phyloP scores from a whole-genome alignment of 805 yeast genomes.

The Nakazawaea ishiwadae region DNA sequence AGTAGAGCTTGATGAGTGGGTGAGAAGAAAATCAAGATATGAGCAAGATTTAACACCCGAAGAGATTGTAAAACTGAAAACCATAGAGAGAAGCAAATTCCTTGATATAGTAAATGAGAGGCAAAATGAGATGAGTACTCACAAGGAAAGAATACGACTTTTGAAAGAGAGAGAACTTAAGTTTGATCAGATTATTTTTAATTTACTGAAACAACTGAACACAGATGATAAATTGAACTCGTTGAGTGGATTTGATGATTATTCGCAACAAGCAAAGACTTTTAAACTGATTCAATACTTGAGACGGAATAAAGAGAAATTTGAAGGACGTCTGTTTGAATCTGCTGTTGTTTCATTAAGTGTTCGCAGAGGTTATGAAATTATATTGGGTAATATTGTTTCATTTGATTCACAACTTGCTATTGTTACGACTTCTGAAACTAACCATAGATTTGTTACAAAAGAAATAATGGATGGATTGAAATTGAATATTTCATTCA shows the following conservation, averaged over 20 bases:
- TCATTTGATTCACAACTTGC: conserved; percentile 52
- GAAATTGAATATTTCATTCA: conserved; percentile 47
- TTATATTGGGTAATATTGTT: conserved; percentile 53
- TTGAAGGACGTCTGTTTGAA: conserved; percentile 49
- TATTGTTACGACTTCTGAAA: conserved; percentile 52
- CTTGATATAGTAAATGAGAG: conserved; percentile 15
- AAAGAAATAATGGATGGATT: conserved; percentile 33
- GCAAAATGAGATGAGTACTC: conserved; percentile 10
- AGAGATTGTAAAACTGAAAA: not conserved
- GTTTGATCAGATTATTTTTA: not conserved
- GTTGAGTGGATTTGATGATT: conserved; percentile 29
- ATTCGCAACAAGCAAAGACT: conserved; percentile 26
- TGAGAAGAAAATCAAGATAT: conserved; percentile 21
- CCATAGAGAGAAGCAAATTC: conserved; percentile 15
- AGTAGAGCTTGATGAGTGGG: conserved; percentile 20
- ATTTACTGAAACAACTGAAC: conserved; percentile 18
- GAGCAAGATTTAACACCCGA: not conserved
- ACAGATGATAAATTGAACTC: conserved; percentile 49
- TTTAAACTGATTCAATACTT: conserved; percentile 39
- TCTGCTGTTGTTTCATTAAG: conserved; percentile 71
- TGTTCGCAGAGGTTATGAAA: conserved; percentile 43
- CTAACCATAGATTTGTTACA: conserved; percentile 44
- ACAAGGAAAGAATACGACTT: conserved; percentile 1
- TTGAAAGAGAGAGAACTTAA: conserved; percentile 4
- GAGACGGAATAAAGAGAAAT: conserved; percentile 30